These are phyloP conservation scores for Trifolium fragiferum DNA, from an alignment of 306 rosid species.

Conservation along the genomic window DNA sequence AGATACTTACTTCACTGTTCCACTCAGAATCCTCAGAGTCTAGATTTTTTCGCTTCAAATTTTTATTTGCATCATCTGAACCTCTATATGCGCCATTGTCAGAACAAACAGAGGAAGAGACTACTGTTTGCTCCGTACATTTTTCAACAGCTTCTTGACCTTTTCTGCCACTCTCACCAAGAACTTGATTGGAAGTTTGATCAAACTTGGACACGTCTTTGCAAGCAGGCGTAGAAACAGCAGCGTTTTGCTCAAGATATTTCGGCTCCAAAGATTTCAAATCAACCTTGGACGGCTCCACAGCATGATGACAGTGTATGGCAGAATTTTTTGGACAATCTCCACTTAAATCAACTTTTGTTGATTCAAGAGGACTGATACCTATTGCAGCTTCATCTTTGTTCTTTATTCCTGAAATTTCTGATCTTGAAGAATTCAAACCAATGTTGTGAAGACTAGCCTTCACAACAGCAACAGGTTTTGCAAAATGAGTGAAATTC, in stretches of 20 bases:
- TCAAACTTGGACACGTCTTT: conserved; percentile 51
- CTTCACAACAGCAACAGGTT: conserved; percentile 65
- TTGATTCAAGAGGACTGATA: conserved; percentile 48
- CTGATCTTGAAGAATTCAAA: conserved; percentile 43
- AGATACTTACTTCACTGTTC: conserved; percentile 68
- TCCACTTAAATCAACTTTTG: conserved; percentile 38
- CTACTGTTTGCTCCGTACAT: conserved; percentile 53
- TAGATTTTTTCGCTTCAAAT: conserved; percentile 59
- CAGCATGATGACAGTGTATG: conserved; percentile 41
- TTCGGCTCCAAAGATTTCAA: conserved; percentile 47
- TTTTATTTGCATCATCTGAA: conserved; percentile 49
- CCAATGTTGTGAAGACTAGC: conserved; percentile 57
- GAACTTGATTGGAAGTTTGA: conserved; percentile 42
- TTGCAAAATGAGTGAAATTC: conserved; percentile 81
- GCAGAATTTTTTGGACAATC: conserved; percentile 45
- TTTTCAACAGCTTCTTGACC: conserved; percentile 53
- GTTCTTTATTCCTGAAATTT: conserved; percentile 44
- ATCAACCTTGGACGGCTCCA: conserved; percentile 28
- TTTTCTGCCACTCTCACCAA: conserved; percentile 52
- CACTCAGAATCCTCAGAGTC: conserved; percentile 73
- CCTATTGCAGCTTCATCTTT: conserved; percentile 47
- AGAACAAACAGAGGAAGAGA: conserved; percentile 82
- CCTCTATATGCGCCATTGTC: conserved; percentile 64
- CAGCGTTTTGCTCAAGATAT: conserved; percentile 47
- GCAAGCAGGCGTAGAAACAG: conserved; percentile 47